Percentiles rank a stretch among this genome's conserved stretches.
Conservation (phyloP, 2,329 filamentous ascomycete genomes). For the Pyrenophora seminiperda region DNA sequence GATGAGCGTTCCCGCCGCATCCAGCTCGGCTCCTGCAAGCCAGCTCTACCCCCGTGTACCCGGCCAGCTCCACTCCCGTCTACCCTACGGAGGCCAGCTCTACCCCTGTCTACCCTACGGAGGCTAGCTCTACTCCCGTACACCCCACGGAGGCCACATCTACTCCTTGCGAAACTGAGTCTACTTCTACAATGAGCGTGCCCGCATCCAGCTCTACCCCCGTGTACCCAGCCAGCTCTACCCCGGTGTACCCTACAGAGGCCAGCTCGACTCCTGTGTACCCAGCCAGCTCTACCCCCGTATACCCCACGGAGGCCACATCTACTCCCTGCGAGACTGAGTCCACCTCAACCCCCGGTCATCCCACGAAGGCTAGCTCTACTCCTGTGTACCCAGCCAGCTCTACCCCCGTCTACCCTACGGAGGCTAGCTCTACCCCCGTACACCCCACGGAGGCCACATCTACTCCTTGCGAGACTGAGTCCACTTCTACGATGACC, state of each 20-base stretch:
- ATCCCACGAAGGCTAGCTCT: too few relatives aligned
- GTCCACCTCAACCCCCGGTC: too few relatives aligned
- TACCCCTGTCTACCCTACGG: background rate
- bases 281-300: background rate
- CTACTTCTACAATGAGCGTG: background rate
- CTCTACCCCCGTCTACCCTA: background rate
- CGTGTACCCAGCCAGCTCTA: background rate
- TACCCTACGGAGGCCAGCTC: background rate
- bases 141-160: background rate
- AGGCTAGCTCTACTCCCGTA: background rate
- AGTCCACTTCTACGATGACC: slow-evolving; percentile 5
- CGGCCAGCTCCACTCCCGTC: background rate
- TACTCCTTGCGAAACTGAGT: background rate
- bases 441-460: background rate
- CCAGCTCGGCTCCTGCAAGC: background rate
- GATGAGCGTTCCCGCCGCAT: background rate
- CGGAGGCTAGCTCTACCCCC: slow-evolving; percentile 1
- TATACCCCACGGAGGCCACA: background rate
- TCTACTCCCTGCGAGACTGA: background rate
- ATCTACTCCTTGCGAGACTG: background rate
- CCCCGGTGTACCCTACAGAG: background rate
- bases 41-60: background rate
- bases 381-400: background rate
- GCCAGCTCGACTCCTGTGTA: background rate
- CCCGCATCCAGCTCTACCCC: background rate